Evolutionary conservation across 2,329 filamentous ascomycete genomes (phyloP).

Genomic region (Plenodomus lindquistii): DNA sequence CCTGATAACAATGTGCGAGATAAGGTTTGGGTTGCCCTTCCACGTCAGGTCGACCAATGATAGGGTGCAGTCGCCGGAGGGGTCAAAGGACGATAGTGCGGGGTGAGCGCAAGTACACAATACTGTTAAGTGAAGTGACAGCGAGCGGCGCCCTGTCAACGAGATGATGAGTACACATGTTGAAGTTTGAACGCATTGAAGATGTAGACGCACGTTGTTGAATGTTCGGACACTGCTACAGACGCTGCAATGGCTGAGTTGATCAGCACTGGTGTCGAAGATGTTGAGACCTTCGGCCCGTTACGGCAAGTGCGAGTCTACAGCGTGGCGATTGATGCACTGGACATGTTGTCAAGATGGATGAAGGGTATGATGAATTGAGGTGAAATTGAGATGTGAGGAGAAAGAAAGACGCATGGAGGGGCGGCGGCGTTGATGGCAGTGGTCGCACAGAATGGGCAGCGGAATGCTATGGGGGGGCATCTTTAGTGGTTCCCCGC

Average conservation of each 20-base stretch:
- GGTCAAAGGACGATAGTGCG: slow-evolving; percentile 9
- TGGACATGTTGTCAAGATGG: slow-evolving; percentile 22
- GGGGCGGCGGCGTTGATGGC: slow-evolving; percentile 21
- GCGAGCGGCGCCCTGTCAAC: slow-evolving; percentile 11
- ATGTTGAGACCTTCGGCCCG: slow-evolving; percentile 17
- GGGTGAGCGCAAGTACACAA: slow-evolving; percentile 15
- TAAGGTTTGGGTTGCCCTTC: slow-evolving; percentile 10
- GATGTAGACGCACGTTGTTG: slow-evolving; percentile 12
- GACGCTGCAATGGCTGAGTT: slow-evolving; percentile 18
- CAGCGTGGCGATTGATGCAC: slow-evolving; percentile 27
- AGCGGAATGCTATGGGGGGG: slow-evolving; percentile 34
- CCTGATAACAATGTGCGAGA: slow-evolving; percentile 7
- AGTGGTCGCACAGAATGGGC: slow-evolving; percentile 32
- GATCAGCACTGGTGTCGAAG: slow-evolving; percentile 27
- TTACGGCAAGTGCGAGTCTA: slow-evolving; percentile 21
- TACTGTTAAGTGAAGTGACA: slow-evolving; percentile 12
- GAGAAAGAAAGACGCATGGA: slow-evolving; percentile 21
- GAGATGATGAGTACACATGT: slow-evolving; percentile 19
- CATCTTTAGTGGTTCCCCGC: slow-evolving; percentile 30
- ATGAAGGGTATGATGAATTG: slow-evolving; percentile 5
- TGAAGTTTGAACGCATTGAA: slow-evolving; percentile 3
- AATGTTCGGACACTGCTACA: slow-evolving; percentile 5
- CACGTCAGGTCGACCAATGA: slow-evolving; percentile 6
- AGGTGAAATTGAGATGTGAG: slow-evolving; percentile 10
- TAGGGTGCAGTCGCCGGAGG: slow-evolving; percentile 8